A percentile compares a stretch with the other conserved stretches of the same genome.
phyloP scores from a whole-genome alignment of 2,329 filamentous ascomycete genomes.

The Colletotrichum brevisporum region DNA sequence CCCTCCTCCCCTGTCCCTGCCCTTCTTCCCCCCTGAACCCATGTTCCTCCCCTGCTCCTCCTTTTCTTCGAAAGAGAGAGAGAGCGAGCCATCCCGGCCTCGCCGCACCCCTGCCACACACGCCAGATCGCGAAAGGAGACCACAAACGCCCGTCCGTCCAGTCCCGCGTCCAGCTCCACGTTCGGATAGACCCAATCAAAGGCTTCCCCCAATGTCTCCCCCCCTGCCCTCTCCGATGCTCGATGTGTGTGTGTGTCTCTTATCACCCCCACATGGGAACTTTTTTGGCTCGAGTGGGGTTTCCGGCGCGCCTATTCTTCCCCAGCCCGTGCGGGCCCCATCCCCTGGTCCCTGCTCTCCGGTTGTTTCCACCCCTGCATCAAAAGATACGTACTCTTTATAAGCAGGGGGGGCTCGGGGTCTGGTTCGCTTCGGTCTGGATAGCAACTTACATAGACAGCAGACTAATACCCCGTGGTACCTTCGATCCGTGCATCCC shows the following conservation, averaged over 20 bases:
- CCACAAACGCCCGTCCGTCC: slow-evolving; percentile 37
- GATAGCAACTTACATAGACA: not conserved
- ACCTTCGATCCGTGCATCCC: slow-evolving; percentile 19
- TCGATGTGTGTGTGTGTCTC: not conserved
- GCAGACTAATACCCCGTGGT: slow-evolving; percentile 10
- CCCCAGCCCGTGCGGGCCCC: slow-evolving; percentile 28
- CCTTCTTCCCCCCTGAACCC: not conserved
- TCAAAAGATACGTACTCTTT: too few relatives aligned
- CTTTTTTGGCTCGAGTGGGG: slow-evolving; percentile 37
- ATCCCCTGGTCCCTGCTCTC: slow-evolving; percentile 13
- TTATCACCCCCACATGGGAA: slow-evolving; percentile 40
- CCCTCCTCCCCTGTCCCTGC: not conserved
- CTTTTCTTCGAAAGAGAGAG: not conserved
- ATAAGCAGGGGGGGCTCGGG: too few relatives aligned
- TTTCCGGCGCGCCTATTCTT: slow-evolving; percentile 9
- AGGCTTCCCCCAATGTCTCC: not conserved
- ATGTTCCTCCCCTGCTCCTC: not conserved
- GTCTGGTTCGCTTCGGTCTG: slow-evolving; percentile 5
- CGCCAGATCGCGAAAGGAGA: slow-evolving; percentile 34
- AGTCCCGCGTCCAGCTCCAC: slow-evolving; percentile 23
- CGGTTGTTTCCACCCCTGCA: not conserved
- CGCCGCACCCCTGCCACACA: not conserved
- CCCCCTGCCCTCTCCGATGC: too few relatives aligned
- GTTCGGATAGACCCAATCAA: slow-evolving; percentile 14
- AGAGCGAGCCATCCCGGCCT: not conserved